Evolutionary conservation across 257 asterid genomes (phyloP).

Genomic region (Capsicum baccatum): DNA sequence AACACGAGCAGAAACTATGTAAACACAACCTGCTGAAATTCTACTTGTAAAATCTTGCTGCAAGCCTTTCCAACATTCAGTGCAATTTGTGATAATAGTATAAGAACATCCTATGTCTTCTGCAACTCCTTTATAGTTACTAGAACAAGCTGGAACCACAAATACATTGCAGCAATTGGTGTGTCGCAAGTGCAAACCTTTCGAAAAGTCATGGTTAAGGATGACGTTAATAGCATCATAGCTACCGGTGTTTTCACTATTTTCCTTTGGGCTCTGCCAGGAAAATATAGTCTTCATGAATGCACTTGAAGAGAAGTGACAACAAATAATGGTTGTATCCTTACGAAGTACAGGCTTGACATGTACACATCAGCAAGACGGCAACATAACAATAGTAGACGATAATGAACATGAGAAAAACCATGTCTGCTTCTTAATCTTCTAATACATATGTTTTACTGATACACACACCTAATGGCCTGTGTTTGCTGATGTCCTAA

Average conservation of each 20-base stretch:
- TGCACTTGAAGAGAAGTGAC: constrained; percentile 7
- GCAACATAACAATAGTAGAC: neutral
- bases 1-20: constrained; percentile 65
- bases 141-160: constrained; percentile 59
- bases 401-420: neutral
- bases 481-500: neutral
- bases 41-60: constrained; percentile 77
- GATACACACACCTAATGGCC: neutral
- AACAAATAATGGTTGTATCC: neutral
- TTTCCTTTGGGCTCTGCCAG: constrained; percentile 17
- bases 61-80: constrained; percentile 84
- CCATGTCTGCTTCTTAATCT: neutral
- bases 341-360: neutral
- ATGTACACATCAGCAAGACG: neutral
- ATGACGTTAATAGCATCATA: constrained; percentile 51
- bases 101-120: constrained; percentile 45
- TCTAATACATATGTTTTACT: neutral
- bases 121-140: constrained; percentile 40
- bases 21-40: constrained; percentile 59
- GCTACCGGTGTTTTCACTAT: constrained; percentile 29
- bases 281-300: neutral
- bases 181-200: constrained; percentile 75
- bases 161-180: constrained; percentile 69
- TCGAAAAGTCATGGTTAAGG: constrained; percentile 78
- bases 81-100: constrained; percentile 68